These are phyloP conservation scores for Lachancea nothofagi DNA, from an alignment of 805 yeast species.

Conservation along the genomic window DNA sequence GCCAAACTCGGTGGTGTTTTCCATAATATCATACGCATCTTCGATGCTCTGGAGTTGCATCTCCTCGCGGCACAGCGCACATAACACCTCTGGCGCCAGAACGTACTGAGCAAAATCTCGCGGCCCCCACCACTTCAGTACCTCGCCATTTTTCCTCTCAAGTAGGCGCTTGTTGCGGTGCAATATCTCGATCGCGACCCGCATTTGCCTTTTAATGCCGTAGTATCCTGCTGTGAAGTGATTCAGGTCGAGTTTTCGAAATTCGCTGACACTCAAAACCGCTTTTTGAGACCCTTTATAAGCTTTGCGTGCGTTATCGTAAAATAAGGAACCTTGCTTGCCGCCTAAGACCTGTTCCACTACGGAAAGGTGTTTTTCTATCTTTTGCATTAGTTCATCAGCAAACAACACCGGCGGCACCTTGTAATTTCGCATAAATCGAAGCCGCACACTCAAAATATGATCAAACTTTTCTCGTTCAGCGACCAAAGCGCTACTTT, in stretches of 20 bases:
- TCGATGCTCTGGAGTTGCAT: conserved; percentile 33
- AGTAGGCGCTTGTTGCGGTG: conserved; percentile 32
- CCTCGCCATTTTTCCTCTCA: conserved; percentile 34
- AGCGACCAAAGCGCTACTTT: neutral
- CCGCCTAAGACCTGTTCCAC: conserved; percentile 43
- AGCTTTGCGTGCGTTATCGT: conserved; percentile 43
- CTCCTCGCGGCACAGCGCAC: conserved; percentile 47
- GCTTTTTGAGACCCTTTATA: conserved; percentile 37
- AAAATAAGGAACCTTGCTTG: conserved; percentile 42
- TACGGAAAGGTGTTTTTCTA: conserved; percentile 29
- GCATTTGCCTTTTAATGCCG: conserved; percentile 53
- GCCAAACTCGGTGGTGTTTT: conserved; percentile 46
- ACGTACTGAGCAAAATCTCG: conserved; percentile 53
- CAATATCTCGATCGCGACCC: conserved; percentile 42
- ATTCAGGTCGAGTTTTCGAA: conserved; percentile 42
- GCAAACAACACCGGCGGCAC: conserved; percentile 28
- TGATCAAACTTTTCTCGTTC: neutral
- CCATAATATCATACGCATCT: conserved; percentile 44
- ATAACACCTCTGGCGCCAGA: conserved; percentile 56
- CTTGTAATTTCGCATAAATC: conserved; percentile 10
- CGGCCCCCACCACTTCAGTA: conserved; percentile 56
- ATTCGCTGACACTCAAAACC: conserved; percentile 43
- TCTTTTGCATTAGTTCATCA: conserved; percentile 28
- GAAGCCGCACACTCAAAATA: neutral
- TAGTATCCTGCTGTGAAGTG: conserved; percentile 52